Conservation (phyloP, 345 rosid genomes). For the Angophora floribunda region DNA sequence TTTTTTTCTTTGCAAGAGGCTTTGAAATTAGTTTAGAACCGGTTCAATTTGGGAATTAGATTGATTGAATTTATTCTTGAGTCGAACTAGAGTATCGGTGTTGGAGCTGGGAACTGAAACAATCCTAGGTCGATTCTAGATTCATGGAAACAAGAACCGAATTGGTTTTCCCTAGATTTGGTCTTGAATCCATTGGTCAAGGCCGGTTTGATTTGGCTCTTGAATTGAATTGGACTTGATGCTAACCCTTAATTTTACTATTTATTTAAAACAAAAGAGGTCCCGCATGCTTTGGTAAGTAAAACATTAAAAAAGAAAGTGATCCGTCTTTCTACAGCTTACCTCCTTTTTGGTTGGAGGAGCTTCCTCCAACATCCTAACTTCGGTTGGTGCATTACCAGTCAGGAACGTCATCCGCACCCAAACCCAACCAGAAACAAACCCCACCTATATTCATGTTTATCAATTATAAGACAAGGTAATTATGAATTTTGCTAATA, state of each 20-base stretch:
- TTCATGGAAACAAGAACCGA: not conserved
- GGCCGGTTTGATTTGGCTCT: not conserved
- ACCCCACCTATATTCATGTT: too few species aligned
- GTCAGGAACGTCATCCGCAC: not conserved
- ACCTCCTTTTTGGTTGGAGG: not conserved
- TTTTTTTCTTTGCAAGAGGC: not conserved
- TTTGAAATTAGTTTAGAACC: not conserved
- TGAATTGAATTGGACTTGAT: not conserved
- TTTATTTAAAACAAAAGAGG: not conserved
- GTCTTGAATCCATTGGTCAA: not conserved
- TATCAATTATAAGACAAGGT: not conserved
- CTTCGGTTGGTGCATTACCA: not conserved
- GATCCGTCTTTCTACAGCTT: not conserved
- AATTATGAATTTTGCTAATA: not conserved
- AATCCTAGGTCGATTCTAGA: not conserved
- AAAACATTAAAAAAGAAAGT: not conserved
- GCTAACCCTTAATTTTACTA: not conserved
- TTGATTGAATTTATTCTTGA: rapidly evolving
- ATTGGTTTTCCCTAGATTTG: not conserved
- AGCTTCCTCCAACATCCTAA: not conserved
- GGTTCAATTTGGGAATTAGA: not conserved
- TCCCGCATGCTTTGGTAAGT: not conserved
- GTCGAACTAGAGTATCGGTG: rapidly evolving
- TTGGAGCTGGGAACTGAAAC: rapidly evolving
- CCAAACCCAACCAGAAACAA: not conserved